Evolutionary conservation across 192 early-diverging fungal genomes (phyloP).

Genomic region (Linnemannia schmuckeri): DNA sequence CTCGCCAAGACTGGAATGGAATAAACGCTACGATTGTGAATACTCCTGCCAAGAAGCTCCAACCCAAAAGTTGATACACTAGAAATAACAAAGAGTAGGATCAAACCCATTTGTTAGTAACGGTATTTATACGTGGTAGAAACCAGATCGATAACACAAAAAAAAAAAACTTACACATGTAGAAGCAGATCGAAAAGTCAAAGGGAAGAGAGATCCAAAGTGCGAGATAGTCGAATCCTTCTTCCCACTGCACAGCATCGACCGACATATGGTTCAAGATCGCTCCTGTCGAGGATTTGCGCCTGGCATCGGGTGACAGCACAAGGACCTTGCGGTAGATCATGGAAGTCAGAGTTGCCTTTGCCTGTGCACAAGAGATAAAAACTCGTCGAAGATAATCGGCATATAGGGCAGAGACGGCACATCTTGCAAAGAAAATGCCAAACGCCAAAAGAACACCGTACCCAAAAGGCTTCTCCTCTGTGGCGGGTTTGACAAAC

Average conservation of each 20-base stretch:
- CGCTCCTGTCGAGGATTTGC: constrained; percentile 41
- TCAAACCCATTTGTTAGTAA: not conserved
- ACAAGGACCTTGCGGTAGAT: constrained; percentile 56
- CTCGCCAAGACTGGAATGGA: constrained; percentile 49
- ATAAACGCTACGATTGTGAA: constrained; percentile 27
- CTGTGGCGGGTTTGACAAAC: not conserved
- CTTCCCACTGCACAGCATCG: constrained; percentile 47
- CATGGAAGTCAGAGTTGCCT: constrained; percentile 31
- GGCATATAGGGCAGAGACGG: not conserved
- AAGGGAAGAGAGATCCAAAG: constrained; percentile 33
- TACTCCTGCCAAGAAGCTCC: constrained; percentile 55
- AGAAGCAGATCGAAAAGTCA: constrained; percentile 35
- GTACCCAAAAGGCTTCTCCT: constrained; percentile 20
- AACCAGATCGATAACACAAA: no score
- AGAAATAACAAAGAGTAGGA: not conserved
- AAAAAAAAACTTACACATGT: constrained; percentile 20
- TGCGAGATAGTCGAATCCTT: constrained; percentile 21
- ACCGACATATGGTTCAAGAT: constrained; percentile 60
- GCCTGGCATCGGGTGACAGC: constrained; percentile 47
- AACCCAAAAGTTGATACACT: constrained; percentile 46
- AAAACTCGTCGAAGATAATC: not conserved
- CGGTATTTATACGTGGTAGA: no score
- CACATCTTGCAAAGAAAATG: not conserved
- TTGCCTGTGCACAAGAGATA: constrained; percentile 12
- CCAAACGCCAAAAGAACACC: constrained; percentile 27